Base-by-base conservation (phyloP, 208 protist genomes). In the Porcisia deanei region DNA sequence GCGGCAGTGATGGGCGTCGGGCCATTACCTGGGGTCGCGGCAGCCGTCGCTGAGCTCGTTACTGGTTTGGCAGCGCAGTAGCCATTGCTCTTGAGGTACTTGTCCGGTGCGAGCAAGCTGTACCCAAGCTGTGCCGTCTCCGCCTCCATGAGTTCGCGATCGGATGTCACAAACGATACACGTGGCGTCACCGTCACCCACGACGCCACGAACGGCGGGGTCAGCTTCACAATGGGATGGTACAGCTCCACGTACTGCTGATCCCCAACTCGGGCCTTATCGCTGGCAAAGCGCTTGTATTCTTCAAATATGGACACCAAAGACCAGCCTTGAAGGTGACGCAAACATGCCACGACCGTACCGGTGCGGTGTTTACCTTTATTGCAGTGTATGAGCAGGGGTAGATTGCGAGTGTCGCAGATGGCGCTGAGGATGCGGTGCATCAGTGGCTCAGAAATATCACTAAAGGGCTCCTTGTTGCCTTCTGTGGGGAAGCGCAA, bases 161-260 rank as follows among this genome's bases (percentile, higher is more conserved):
- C 87, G 6, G 70, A 90, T 20, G 76, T 80, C n/a, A 96, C 92
- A 22, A 93, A 61, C 30, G 71, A 84, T 1, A 86, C 87, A 41
- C 74, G 80, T 4, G 80, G 82, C 22, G 86, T 88, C 41, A 87
- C 67, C 65, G 75, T 81, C 6, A 96, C 70, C 91, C 91, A 96
- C 72, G 86, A 75, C 3, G 89, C 85, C 30, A 96, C 85, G 64
- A 93, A 88, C 3, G 89, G 86, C 16, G 88, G 85, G 0, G 79
- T 83, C 16, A 96, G 65, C 41, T 73, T 80, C 43, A 97, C 76
- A 69, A 94, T 91, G 16, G 94, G 91, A 61, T 97, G 87, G 82
- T 99, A 99, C 22, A 99, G 85, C 89, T 99, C 98, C 22, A 99
- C 97, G 85, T 99, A 99, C 79, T 98, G 97, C 88, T 99, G 97